These are phyloP conservation scores for Endoconidiophora laricicola DNA, from an alignment of 2,329 filamentous ascomycete species.

Conservation along the genomic window DNA sequence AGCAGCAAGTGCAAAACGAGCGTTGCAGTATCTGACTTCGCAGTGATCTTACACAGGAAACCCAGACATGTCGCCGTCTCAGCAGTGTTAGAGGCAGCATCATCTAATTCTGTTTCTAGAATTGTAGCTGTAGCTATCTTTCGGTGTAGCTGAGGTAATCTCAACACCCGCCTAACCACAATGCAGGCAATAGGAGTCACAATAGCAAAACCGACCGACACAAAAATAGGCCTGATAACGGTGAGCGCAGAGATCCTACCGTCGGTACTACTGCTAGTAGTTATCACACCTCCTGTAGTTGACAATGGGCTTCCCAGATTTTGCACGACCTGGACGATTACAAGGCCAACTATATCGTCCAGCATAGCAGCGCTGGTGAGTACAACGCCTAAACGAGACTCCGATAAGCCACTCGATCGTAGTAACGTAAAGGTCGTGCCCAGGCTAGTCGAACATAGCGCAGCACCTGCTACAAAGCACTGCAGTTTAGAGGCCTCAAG, in stretches of 20 bases:
- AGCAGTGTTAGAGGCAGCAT: not conserved
- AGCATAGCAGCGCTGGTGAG: slow-evolving; percentile 62
- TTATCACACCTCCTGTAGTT: no score
- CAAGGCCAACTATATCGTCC: slow-evolving; percentile 61
- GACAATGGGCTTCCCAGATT: slow-evolving; percentile 31
- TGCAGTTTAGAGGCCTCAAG: slow-evolving; percentile 37
- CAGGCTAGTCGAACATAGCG: slow-evolving; percentile 56
- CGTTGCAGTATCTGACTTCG: not conserved
- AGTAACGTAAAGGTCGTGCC: slow-evolving; percentile 50
- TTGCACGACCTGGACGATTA: slow-evolving; percentile 62
- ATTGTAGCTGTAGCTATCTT: not conserved
- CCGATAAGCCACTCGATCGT: slow-evolving; percentile 24
- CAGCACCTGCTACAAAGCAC: slow-evolving; percentile 55
- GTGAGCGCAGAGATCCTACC: slow-evolving; percentile 17
- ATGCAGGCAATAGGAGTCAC: slow-evolving; percentile 30
- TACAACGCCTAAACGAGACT: slow-evolving; percentile 39
- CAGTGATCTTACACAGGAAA: not conserved
- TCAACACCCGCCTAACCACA: slow-evolving; percentile 27
- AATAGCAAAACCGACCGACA: slow-evolving; percentile 34
- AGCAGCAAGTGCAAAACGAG: slow-evolving; percentile 24
- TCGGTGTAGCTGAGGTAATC: slow-evolving; percentile 17
- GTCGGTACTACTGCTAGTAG: no score
- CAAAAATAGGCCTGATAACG: slow-evolving; percentile 28
- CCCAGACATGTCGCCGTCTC: not conserved
- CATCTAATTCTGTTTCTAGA: not conserved